Evolutionary conservation across 345 rosid species (phyloP), one percentile per base, ranked within the genome.

Genomic region (Pugionium dolabratum): DNA sequence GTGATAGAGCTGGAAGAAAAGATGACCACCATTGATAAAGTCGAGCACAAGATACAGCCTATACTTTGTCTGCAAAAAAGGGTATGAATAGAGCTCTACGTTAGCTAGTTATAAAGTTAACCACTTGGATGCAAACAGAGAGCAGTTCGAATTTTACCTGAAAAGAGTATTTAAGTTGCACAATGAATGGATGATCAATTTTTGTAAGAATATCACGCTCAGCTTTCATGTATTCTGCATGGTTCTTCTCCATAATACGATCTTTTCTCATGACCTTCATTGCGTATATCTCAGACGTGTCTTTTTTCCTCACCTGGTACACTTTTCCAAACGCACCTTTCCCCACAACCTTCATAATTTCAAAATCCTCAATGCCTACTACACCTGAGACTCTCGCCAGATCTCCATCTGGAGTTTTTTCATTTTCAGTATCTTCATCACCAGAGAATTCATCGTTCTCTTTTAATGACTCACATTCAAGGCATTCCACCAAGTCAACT

Each of bases 181-280:
- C 98, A 60, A 93, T 82, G 79, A 90, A 93, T 6, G 99, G 99
- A 77, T 94, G 97, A 47, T 88, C 89, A 2, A 85, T 75, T 74
- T 86, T 86, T 0, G 86, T 88, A 35, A 94, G 77, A 61, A 94
- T 94, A 54, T 94, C 95, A 53, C 94, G 90, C 77, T 94, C 99
- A 25, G 95, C 92, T 80, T 85, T 88, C 99, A 88, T 94, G 84
- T 90, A 94, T 57, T 82, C 96, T 1, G 84, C 95, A 42, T 88
- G 97, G 77, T 94, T 84, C 80, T 84, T 90, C 85, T 94, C 96
- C 83, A 94, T 80, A 9, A 94, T 86, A 62, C 76, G 84, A 72
- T 94, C 99, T 83, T 94, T 94, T 47, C 99, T 75, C 97, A 94
- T 85, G 58, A 94, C 99, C 83, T 94, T 94, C 99, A 94, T 94